These are phyloP conservation scores for Paspalum vaginatum DNA, from an alignment of 176 grass and related monocot genomes.

Conservation along the genomic window DNA sequence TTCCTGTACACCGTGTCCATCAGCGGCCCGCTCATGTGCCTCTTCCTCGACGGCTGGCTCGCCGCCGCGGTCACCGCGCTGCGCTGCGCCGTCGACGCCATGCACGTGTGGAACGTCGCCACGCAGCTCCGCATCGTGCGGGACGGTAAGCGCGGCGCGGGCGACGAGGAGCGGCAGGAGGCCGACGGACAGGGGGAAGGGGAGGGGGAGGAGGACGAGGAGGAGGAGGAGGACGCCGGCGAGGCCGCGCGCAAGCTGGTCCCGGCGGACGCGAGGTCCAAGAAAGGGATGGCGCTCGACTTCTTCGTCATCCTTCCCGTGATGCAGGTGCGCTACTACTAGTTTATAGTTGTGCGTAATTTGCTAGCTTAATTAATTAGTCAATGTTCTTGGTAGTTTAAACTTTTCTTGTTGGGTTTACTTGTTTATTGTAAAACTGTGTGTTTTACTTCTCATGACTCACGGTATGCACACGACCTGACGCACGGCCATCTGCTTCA, in stretches of 20 bases:
- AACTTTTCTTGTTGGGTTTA: not conserved
- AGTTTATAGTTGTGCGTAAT: not conserved
- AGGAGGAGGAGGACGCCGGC: slow-evolving; percentile 22
- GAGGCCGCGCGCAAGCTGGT: slow-evolving; percentile 10
- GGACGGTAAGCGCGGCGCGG: slow-evolving; percentile 5
- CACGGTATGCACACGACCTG: too few species aligned
- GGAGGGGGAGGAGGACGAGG: not conserved
- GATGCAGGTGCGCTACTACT: slow-evolving; percentile 61
- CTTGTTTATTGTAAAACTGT: not conserved
- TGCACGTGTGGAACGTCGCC: slow-evolving; percentile 76
- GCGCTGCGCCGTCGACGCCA: slow-evolving; percentile 76
- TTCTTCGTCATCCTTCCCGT: slow-evolving; percentile 82
- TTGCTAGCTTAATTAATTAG: too few species aligned
- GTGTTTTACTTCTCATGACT: too few species aligned
- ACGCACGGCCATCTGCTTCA: too few species aligned
- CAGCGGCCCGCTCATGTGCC: slow-evolving; percentile 74
- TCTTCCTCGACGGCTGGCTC: slow-evolving; percentile 97
- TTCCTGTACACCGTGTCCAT: slow-evolving; percentile 86
- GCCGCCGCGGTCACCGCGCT: slow-evolving; percentile 73
- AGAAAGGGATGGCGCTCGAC: slow-evolving; percentile 64
- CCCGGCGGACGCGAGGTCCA: slow-evolving; percentile 44
- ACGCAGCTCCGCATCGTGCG: slow-evolving; percentile 54
- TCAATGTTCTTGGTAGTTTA: not conserved
- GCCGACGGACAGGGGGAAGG: not conserved
- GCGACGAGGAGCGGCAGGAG: slow-evolving; percentile 42